Conservation (phyloP, 1,284 basidiomycete genomes). For the Tremellales sp. region DNA sequence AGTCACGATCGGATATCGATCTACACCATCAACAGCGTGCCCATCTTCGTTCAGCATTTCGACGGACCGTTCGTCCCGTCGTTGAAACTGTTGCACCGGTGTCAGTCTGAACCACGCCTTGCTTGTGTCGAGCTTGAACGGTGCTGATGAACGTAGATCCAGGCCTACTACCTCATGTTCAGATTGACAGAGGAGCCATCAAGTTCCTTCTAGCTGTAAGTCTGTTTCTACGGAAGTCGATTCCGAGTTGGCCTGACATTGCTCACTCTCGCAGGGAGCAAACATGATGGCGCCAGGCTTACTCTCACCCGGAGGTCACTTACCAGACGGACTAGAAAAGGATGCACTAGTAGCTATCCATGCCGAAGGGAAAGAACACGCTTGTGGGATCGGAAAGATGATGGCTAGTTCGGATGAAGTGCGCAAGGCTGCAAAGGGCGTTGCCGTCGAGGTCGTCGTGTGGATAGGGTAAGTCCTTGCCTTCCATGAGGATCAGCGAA, state of each 20-base stretch:
- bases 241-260: neutral
- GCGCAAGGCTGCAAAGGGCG: conserved; percentile 78
- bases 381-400: conserved; percentile 81
- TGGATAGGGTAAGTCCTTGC: conserved; percentile 44
- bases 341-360: conserved; percentile 77
- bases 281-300: conserved; percentile 98
- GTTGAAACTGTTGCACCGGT: conserved; percentile 82
- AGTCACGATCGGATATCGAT: conserved; percentile 96
- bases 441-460: conserved; percentile 77
- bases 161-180: conserved; percentile 77
- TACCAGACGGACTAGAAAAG: conserved; percentile 73
- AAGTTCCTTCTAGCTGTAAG: conserved; percentile 79
- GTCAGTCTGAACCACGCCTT: conserved; percentile 52
- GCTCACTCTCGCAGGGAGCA: conserved; percentile 66
- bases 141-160: conserved; percentile 62
- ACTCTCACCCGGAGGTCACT: conserved; percentile 81
- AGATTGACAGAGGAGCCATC: conserved; percentile 94
- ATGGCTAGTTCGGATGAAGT: conserved; percentile 86
- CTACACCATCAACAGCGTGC: conserved; percentile 78
- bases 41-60: conserved; percentile 95
- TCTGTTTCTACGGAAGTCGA: neutral
- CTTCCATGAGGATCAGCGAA: neutral
- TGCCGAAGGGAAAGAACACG: conserved; percentile 94
- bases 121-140: neutral
- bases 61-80: conserved; percentile 91